Evolutionary conservation across 208 protist genomes (phyloP).

Genomic region (Wallacemonas collosoma): DNA sequence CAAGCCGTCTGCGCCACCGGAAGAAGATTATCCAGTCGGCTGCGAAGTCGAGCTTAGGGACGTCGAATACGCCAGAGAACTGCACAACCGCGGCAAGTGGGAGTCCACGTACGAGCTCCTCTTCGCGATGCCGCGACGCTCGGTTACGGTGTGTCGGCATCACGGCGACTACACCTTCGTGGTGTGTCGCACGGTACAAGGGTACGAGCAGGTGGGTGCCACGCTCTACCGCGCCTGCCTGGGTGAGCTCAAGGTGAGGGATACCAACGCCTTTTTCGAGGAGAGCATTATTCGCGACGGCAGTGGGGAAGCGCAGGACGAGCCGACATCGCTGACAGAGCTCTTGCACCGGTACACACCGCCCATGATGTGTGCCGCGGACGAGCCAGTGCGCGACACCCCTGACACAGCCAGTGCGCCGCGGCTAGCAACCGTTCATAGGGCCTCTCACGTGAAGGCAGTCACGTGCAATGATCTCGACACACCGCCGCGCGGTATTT

Average conservation of each 20-base stretch:
- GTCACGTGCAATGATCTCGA: neutral
- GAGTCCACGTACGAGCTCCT: slow-evolving; percentile 77
- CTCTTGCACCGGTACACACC: neutral
- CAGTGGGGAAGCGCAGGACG: neutral
- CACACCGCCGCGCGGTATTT: neutral
- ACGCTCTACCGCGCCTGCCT: slow-evolving; percentile 88
- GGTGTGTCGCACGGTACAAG: slow-evolving; percentile 51
- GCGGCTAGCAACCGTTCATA: neutral
- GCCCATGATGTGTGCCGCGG: neutral
- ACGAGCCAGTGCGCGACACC: neutral
- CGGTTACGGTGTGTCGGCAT: slow-evolving; percentile 72
- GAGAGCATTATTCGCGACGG: slow-evolving; percentile 15
- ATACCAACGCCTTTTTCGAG: slow-evolving; percentile 40
- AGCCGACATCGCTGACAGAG: neutral
- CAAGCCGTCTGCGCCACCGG: slow-evolving; percentile 63
- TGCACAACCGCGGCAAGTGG: slow-evolving; percentile 37
- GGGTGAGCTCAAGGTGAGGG: slow-evolving; percentile 77
- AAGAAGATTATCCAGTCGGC: slow-evolving; percentile 81
- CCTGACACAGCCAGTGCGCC: neutral
- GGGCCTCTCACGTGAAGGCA: neutral
- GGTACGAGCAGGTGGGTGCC: slow-evolving; percentile 61
- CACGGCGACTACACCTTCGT: slow-evolving; percentile 88
- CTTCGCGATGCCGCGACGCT: slow-evolving; percentile 59
- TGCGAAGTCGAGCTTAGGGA: slow-evolving; percentile 86
- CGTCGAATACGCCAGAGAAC: slow-evolving; percentile 50